A percentile compares a stretch with the other conserved stretches of the same genome.
Evolutionary conservation across 2,329 filamentous ascomycete genomes (phyloP).

Genomic region (Chaetomiaceae sp.): DNA sequence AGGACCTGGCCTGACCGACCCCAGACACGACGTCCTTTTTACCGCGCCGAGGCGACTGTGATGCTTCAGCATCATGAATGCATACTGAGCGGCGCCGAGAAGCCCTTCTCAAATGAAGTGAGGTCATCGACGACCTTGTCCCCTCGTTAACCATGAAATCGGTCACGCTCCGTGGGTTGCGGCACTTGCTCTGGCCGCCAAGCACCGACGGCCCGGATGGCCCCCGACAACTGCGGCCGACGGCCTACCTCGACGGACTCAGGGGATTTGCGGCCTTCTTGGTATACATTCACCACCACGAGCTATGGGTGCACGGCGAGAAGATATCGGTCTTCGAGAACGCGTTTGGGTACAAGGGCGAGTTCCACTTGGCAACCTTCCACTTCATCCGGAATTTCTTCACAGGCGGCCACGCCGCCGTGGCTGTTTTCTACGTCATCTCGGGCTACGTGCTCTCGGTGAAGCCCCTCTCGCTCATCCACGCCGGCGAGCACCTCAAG

Average conservation of each 20-base stretch:
- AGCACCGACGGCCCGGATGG: conserved; percentile 13
- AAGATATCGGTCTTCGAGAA: conserved; percentile 44
- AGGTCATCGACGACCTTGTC: background rate
- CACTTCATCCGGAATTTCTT: conserved; percentile 59
- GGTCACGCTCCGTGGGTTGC: conserved; percentile 23
- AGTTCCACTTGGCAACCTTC: conserved; percentile 48
- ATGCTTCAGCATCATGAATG: conserved; percentile 11
- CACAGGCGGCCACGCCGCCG: conserved; percentile 57
- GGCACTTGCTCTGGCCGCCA: conserved; percentile 20
- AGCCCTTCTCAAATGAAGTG: background rate
- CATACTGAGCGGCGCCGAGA: conserved; percentile 15
- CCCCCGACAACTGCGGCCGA: conserved; percentile 38
- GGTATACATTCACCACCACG: conserved; percentile 60
- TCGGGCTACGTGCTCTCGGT: conserved; percentile 52
- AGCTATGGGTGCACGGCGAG: conserved; percentile 50
- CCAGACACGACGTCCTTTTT: background rate
- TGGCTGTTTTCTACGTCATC: conserved; percentile 47
- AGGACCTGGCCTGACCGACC: background rate
- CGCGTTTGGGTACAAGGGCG: conserved; percentile 46
- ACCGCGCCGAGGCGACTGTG: background rate
- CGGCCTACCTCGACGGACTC: conserved; percentile 62
- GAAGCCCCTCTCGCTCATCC: conserved; percentile 45
- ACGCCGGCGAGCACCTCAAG: conserved; percentile 37
- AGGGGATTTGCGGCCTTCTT: conserved; percentile 63
- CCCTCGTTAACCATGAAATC: conserved; percentile 18